Evolutionary conservation across 306 rosid genomes (phyloP), one percentile per base, ranked within the genome.

Genomic region (Fagus sylvatica): DNA sequence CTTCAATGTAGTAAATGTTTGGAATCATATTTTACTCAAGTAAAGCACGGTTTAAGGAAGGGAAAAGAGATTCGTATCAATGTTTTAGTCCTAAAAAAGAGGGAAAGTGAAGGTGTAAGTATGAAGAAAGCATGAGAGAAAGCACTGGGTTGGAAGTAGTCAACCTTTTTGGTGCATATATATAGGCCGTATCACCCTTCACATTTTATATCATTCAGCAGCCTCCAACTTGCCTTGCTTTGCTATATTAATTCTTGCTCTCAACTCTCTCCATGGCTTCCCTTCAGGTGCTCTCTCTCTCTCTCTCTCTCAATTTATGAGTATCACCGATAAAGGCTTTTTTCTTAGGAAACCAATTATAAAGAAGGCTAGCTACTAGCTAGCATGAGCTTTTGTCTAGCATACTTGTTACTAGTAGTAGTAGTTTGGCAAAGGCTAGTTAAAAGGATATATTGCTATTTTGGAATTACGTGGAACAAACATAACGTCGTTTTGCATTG

Each of bases 201-300:
- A 33, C 37, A 62, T 15, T 62, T 15, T 42, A 62, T 30, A 33
- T 34, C 41, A 62, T 62, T 62, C 15, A 62, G 69, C 69, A 6
- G 0, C 34, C 34, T 3, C 36, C 65, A 59, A 30, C 36, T 59
- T 59, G 2, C 16, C 65, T 62, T 62, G 6, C 41, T 34, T 62
- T 13, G 36, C 39, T 10, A 60, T 60, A 17, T 15, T 22, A 22
- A 22, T 34, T 62, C 69, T 62, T 15, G 28, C 19, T 62, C 19
- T 62, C 11, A 15, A 62, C 13, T 34, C 41, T 60, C 41, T 62
- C 69, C 69, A 62, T 62, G 69, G 69, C 69, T 62, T 62, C 69
- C 41, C 19, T 62, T 17, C 69, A 62, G 69, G 69, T 62, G 43
- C 69, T 62, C 42, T 34, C 69, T 61, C 68, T 34, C 68, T 32